Percentiles rank a stretch among this genome's conserved stretches.
phyloP scores from a whole-genome alignment of 352 stramenopile genomes.

The Phytophthora ramorum region DNA sequence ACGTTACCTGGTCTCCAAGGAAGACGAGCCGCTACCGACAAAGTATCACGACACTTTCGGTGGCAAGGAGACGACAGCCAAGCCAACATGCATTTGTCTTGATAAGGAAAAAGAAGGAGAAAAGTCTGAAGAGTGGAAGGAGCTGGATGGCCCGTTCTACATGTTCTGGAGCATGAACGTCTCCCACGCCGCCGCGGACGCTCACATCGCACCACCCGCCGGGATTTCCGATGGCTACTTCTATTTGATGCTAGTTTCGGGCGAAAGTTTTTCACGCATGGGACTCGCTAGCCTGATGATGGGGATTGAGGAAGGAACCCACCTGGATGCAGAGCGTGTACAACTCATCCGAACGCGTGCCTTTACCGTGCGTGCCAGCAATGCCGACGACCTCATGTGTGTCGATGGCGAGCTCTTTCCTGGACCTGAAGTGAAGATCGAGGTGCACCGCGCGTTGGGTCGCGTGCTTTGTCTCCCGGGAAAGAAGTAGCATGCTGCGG shows the following conservation, averaged over 20 bases:
- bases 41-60: slow-evolving; percentile 49
- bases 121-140: slow-evolving; percentile 37
- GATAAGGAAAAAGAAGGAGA: slow-evolving; percentile 21
- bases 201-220: slow-evolving; percentile 52
- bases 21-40: slow-evolving; percentile 29
- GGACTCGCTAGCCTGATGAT: slow-evolving; percentile 57
- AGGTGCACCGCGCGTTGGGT: slow-evolving; percentile 56
- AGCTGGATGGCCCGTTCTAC: slow-evolving; percentile 56
- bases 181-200: slow-evolving; percentile 54
- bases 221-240: slow-evolving; percentile 66
- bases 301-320: slow-evolving; percentile 56
- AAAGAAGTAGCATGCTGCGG: slow-evolving; percentile 18
- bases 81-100: slow-evolving; percentile 34
- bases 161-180: slow-evolving; percentile 75
- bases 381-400: slow-evolving; percentile 52
- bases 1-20: slow-evolving; percentile 45
- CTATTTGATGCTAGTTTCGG: slow-evolving; percentile 61
- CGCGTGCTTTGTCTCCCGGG: slow-evolving; percentile 46
- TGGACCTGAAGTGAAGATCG: slow-evolving; percentile 51
- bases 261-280: slow-evolving; percentile 42
- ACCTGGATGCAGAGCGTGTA: slow-evolving; percentile 48
- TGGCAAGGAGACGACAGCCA: slow-evolving; percentile 10
- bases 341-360: slow-evolving; percentile 70
- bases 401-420: slow-evolving; percentile 70
- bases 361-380: slow-evolving; percentile 48